Base-by-base conservation (phyloP, 768 basidiomycete species). In the Trametes gibbosa region DNA sequence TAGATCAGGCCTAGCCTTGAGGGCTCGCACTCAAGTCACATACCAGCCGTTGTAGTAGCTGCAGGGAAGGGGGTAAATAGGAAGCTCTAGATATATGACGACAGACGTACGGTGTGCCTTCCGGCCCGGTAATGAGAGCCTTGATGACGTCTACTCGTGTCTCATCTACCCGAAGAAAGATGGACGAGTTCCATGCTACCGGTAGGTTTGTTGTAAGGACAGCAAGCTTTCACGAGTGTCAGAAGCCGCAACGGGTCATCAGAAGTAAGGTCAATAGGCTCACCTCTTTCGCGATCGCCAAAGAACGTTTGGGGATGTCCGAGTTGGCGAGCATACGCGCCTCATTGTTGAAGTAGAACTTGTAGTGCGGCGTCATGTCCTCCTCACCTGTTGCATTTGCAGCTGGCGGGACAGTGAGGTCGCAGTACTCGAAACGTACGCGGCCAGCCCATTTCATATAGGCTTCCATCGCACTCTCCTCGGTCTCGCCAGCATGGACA, bases 271-370 rank as follows among this genome's bases (percentile, higher is more conserved):
- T 45, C 21, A 51, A 24, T 41, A 51, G n/a, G 45, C 69, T 34
- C 21, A 89, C 90, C 83, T 96, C 94, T 75, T 97, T 98, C 3
- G 95, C 95, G 61, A 98, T 97, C 10, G 95, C 95, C 58, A 97
- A 77, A 1, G 91, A 94, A 43, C 95, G 81, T 73, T 92, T 95
- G 5, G 94, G 93, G 53, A 95, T 90, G 67, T 92, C 90, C 21
- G 90, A 87, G 65, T 84, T 85, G 3, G 87, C 86, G 27, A 94
- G 76, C 85, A 92, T 89, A 27, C 92, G 81, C 21, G 90, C 90
- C 70, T 95, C 92, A 63, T 81, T 85, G 68, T 89, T 88, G 74
- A 81, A 95, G 70, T 81, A 86, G 67, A 89, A 90, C 71, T 92
- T 92, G 75, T 87, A 95, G 68, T 88, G 83, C 3, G 89, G 88